A percentile compares a stretch with the other conserved stretches of the same genome.
Evolutionary conservation across 345 rosid genomes (phyloP).

Genomic region (Nasturtium officinale): DNA sequence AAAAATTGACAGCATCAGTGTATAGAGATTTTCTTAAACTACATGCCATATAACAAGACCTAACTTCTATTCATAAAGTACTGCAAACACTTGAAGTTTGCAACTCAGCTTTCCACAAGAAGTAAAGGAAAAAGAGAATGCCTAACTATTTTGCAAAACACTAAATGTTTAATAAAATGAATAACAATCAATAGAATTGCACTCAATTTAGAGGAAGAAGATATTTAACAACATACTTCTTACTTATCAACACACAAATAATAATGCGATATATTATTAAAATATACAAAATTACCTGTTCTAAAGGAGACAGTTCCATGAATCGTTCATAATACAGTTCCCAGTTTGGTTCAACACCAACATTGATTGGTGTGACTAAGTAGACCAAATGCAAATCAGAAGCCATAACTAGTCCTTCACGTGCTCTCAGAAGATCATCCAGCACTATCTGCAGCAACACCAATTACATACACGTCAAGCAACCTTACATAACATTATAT

Average conservation of each 20-base stretch:
- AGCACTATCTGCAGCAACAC: constrained; percentile 72
- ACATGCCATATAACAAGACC: constrained; percentile 11
- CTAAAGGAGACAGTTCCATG: constrained; percentile 82
- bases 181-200: constrained; percentile 10
- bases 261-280: constrained; percentile 12
- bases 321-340: constrained; percentile 86
- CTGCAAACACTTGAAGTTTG: constrained; percentile 19
- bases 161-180: constrained; percentile 6
- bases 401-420: constrained; percentile 96
- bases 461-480: constrained; percentile 32
- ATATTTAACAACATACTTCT: constrained; percentile 21
- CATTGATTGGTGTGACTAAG: constrained; percentile 87
- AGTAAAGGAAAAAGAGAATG: constrained; percentile 10
- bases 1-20: constrained; percentile 30
- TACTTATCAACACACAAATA: constrained; percentile 11
- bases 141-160: constrained; percentile 12
- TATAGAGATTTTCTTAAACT: constrained; percentile 6
- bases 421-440: constrained; percentile 94
- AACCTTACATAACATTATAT: constrained; percentile 15
- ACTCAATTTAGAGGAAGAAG: constrained; percentile 12
- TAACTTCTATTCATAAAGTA: constrained; percentile 11
- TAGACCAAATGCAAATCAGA: constrained; percentile 96
- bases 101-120: constrained; percentile 10
- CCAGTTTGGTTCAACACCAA: constrained; percentile 96
- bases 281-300: constrained; percentile 63